These are phyloP conservation scores for Trichopus zeylanicus DNA, from an alignment of 116 monocot species.

Conservation along the genomic window DNA sequence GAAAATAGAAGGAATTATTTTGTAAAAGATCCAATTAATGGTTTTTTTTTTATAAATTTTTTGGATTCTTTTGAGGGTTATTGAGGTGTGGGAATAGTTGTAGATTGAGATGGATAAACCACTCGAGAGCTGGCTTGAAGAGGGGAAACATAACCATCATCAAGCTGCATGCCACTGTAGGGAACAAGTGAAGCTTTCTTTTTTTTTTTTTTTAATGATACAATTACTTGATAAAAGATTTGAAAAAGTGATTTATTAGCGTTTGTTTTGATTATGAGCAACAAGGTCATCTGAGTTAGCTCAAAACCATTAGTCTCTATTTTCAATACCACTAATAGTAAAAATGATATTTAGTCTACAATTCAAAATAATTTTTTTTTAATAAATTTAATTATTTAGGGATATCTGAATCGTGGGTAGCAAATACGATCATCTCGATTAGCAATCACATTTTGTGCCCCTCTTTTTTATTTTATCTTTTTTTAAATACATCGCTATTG, in stretches of 20 bases:
- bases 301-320: too few species aligned
- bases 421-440: too few species aligned
- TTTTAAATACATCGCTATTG: too few species aligned
- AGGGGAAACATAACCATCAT: constrained; percentile 48
- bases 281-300: too few species aligned
- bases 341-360: background rate
- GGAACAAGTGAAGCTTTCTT: constrained; percentile 29
- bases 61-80: constrained; percentile 35
- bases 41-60: background rate
- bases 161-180: constrained; percentile 35
- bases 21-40: background rate
- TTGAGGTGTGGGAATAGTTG: constrained; percentile 66
- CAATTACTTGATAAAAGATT: background rate
- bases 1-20: background rate
- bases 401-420: too few species aligned
- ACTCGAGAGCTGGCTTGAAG: constrained; percentile 45
- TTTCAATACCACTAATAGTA: too few species aligned
- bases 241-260: background rate
- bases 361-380: too few species aligned
- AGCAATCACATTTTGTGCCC: too few species aligned
- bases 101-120: constrained; percentile 56
- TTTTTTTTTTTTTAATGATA: background rate
- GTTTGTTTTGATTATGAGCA: too few species aligned
- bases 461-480: too few species aligned
- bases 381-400: too few species aligned